phyloP scores from a whole-genome alignment of 1,284 basidiomycete species.

The Ceratobasidium sp. region DNA sequence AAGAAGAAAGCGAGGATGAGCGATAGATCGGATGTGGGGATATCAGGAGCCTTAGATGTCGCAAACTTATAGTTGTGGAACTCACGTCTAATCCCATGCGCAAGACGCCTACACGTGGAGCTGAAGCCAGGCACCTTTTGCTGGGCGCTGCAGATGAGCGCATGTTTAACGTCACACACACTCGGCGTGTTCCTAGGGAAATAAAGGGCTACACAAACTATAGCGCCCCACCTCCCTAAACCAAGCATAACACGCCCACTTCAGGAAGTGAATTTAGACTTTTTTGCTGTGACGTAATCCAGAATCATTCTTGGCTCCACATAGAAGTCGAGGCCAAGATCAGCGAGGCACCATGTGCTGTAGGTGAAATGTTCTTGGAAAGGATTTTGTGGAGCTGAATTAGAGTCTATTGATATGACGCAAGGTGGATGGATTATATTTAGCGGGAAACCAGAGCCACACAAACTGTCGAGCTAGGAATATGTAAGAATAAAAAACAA shows the following conservation, averaged over 20 bases:
- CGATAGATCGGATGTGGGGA: neutral
- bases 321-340: neutral
- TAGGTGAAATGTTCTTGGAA: neutral
- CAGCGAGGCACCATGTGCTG: neutral
- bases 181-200: neutral
- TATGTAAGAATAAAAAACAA: too few species aligned
- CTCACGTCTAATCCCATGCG: neutral
- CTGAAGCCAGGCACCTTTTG: neutral
- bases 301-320: slow-evolving; percentile 1
- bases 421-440: too few species aligned
- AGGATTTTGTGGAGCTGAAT: too few species aligned
- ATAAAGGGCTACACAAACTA: neutral
- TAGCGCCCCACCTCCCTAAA: neutral
- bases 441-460: too few species aligned
- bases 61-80: slow-evolving; percentile 5
- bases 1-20: neutral
- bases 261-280: neutral
- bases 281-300: slow-evolving; percentile 4
- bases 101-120: slow-evolving; percentile 3
- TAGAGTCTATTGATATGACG: too few species aligned
- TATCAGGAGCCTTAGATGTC: neutral
- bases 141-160: neutral
- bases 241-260: neutral
- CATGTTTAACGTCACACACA: slow-evolving; percentile 6
- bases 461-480: too few species aligned